phyloP scores from a whole-genome alignment of 2,329 filamentous ascomycete species.

The Capronia americana region DNA sequence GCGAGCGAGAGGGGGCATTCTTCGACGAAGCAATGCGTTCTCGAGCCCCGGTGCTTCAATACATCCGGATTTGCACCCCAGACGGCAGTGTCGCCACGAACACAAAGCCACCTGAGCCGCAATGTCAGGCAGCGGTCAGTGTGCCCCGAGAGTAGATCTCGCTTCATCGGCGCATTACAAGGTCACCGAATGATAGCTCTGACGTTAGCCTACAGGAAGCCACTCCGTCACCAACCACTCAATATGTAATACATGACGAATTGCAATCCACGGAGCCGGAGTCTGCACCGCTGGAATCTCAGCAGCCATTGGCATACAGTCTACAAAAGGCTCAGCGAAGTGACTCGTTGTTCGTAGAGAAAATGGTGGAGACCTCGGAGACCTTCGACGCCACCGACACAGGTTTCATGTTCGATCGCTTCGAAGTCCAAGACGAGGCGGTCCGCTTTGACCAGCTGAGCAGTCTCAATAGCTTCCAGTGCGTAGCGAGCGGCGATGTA shows the following conservation, averaged over 20 bases:
- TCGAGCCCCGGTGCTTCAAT: background rate
- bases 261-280: too few relatives aligned
- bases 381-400: background rate
- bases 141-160: too few relatives aligned
- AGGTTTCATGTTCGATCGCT: background rate
- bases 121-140: too few relatives aligned
- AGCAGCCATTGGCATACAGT: background rate
- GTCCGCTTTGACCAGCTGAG: background rate
- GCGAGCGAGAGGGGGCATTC: constrained; percentile 11
- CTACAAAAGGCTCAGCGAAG: background rate
- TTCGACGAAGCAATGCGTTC: constrained; percentile 7
- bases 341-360: background rate
- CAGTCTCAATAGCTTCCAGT: background rate
- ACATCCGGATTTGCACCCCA: background rate
- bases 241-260: too few relatives aligned
- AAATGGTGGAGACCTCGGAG: background rate
- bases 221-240: too few relatives aligned
- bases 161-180: too few relatives aligned
- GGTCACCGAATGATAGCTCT: too few relatives aligned
- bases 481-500: background rate
- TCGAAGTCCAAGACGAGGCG: background rate
- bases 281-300: background rate
- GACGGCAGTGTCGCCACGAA: background rate
- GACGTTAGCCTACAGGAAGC: too few relatives aligned
- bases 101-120: too few relatives aligned